Percentiles rank a stretch among this genome's conserved stretches.
Evolutionary conservation across 345 rosid genomes (phyloP).

Genomic region (Eucalyptus globulus): DNA sequence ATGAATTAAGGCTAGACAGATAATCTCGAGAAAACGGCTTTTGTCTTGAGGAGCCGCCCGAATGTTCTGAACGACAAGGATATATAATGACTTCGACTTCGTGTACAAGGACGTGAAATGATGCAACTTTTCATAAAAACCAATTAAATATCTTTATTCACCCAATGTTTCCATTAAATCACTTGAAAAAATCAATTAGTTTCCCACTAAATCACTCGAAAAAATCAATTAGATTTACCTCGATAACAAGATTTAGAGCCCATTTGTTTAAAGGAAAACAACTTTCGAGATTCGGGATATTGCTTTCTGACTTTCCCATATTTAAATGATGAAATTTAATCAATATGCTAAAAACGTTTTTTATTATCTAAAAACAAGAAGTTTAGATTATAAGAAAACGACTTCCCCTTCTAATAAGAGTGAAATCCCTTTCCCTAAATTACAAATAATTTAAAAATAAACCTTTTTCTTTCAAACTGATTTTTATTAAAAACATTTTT

Average conservation of each 20-base stretch:
- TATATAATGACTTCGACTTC: not conserved
- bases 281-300: no score
- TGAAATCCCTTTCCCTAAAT: not conserved
- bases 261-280: no score
- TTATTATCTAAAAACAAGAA: no score
- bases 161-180: not conserved
- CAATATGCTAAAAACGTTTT: rapidly evolving
- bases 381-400: no score
- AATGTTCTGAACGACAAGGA: not conserved
- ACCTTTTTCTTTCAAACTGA: not conserved
- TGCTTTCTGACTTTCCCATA: no score
- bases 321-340: no score
- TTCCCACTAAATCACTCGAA: not conserved
- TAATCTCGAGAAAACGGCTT: not conserved
- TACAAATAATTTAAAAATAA: no score
- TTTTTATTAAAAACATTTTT: no score
- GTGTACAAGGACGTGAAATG: not conserved
- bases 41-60: not conserved
- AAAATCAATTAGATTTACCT: not conserved
- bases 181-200: not conserved
- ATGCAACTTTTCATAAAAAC: not conserved
- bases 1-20: not conserved
- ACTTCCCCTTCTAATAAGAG: rapidly evolving
- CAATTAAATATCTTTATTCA: not conserved
- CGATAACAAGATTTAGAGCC: not conserved